A percentile compares a stretch with the other conserved stretches of the same genome.
Conservation (phyloP, 2,329 filamentous ascomycete species). For the Fusarium pseudonygamai region DNA sequence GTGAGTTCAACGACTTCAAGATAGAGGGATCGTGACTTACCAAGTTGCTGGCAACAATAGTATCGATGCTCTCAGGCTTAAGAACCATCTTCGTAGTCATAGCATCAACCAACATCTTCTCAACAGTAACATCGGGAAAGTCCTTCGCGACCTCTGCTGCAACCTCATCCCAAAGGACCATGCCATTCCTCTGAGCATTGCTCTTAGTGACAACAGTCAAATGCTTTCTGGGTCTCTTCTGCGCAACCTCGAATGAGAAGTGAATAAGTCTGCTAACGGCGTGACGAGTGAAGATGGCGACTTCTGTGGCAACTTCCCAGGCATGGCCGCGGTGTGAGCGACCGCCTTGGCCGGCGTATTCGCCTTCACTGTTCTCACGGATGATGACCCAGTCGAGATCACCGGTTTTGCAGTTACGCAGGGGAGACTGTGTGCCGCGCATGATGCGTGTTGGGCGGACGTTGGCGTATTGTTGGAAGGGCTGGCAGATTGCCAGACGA, state of each 20-base stretch:
- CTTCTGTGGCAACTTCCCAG: constrained; percentile 71
- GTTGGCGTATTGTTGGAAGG: constrained; percentile 73
- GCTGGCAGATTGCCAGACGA: constrained; percentile 70
- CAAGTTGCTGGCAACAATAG: constrained; percentile 71
- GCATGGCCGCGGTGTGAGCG: constrained; percentile 65
- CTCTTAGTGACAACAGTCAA: constrained; percentile 73
- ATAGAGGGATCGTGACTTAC: constrained; percentile 21
- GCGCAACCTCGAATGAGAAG: constrained; percentile 70
- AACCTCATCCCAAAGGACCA: constrained; percentile 75
- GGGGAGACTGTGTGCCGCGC: constrained; percentile 65
- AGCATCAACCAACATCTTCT: constrained; percentile 74
- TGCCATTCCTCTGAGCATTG: constrained; percentile 72
- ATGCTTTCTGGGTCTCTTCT: constrained; percentile 63
- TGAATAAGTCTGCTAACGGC: constrained; percentile 68
- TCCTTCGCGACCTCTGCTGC: constrained; percentile 63
- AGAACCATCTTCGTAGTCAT: constrained; percentile 73
- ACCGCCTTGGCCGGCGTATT: constrained; percentile 72
- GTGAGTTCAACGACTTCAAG: background rate
- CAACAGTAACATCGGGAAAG: constrained; percentile 67
- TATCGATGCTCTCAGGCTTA: constrained; percentile 67
- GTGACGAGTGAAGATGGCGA: constrained; percentile 69
- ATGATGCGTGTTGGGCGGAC: constrained; percentile 71
- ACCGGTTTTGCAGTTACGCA: constrained; percentile 60
- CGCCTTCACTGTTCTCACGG: constrained; percentile 73
- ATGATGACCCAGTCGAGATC: constrained; percentile 74